Base-by-base conservation (phyloP, 2,329 filamentous ascomycete genomes). In the Elsinoe necatrix region DNA sequence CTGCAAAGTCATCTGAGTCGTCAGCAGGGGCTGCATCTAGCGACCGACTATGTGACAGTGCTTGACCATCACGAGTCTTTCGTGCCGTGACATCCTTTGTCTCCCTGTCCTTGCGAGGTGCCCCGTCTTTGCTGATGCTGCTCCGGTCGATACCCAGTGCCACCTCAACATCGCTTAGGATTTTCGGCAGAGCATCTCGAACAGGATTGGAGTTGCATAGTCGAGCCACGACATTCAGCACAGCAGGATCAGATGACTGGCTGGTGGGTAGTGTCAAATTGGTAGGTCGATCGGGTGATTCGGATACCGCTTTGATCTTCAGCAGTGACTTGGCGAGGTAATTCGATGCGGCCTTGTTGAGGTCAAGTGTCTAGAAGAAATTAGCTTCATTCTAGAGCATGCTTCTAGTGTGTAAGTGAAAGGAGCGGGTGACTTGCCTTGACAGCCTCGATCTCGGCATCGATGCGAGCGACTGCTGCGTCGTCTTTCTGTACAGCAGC, bases 191-290 rank as follows among this genome's bases (percentile, higher is more conserved):
- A 1, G 75, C 77, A 61, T 78, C 75, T 66, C 78, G 79, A 11
- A 83, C 80, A 0, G 79, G 79, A 55, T 75, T 77, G 12, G 80
- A 80, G 59, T 82, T 84, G 64, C 79, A 83, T 54, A 85, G 61
- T 54, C 82, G 69, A 12, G 80, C 81, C 47, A 75, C 71, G 12
- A 85, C 80, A 68, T 84, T 84, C 16, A 79, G 71, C 54, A 75
- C 72, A 1, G 78, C 75, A 0, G 70, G 60, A 57, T 77, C 76
- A 50, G 69, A 54, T 16, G 72, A 67, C 5, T 72, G 66, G 12
- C 72, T 66, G 2, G 67, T 66, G 27, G 61, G 73, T 60, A 67
- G 72, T 61, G 67, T 68, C 57, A 71, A 65, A 54, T 67, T 70
- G 55, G 59, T 66, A 37, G 72, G 71, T 52, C 84, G 73, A 12